Conservation (phyloP, 331 rosid genomes). For the Dryas integrifolia region DNA sequence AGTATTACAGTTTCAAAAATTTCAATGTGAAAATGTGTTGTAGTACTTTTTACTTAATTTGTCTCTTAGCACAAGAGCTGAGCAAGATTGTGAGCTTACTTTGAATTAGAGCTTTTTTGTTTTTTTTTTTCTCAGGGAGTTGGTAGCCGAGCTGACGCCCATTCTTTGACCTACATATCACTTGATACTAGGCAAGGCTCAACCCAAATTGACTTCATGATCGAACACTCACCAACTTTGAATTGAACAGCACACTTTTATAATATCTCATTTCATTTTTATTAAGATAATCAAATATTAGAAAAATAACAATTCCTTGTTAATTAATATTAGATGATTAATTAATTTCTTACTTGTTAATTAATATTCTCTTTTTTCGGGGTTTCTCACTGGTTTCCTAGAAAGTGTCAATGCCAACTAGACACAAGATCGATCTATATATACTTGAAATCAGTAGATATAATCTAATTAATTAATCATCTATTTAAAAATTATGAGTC, state of each 20-base stretch:
- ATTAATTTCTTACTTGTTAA: too few species aligned
- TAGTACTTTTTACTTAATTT: too few species aligned
- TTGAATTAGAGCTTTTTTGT: not conserved
- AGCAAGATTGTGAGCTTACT: not conserved
- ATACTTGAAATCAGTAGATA: too few species aligned
- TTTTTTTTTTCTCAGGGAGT: not conserved
- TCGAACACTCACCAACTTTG: conserved; percentile 4
- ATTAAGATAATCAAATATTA: not conserved
- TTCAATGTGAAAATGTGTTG: too few species aligned
- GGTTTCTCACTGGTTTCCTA: not conserved
- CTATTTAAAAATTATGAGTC: too few species aligned
- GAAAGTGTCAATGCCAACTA: not conserved
- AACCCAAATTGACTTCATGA: not conserved
- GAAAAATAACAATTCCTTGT: too few species aligned
- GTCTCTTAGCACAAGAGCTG: too few species aligned
- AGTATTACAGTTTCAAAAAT: too few species aligned
- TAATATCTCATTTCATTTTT: not conserved
- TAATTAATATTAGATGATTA: too few species aligned
- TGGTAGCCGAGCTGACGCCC: conserved; percentile 2
- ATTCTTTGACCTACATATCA: not conserved
- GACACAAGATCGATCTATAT: too few species aligned
- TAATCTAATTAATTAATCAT: too few species aligned
- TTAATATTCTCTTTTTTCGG: not conserved
- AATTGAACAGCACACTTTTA: not conserved
- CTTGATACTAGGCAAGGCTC: not conserved